Evolutionary conservation across 257 asterid species (phyloP).

Genomic region (Pogostemon cablin): DNA sequence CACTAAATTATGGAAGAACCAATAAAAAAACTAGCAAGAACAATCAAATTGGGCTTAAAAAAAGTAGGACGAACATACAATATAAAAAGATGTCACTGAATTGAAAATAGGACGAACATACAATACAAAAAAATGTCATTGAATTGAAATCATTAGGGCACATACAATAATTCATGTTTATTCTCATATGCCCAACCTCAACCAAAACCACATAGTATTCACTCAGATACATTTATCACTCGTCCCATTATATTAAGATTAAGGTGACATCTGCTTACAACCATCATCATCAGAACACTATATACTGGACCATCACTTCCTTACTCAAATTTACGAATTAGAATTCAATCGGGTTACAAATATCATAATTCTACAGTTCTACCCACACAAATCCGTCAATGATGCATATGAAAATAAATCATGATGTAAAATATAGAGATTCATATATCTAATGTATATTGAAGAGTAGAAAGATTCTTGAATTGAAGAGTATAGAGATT

Average conservation of each 20-base stretch:
- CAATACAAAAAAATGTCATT: not conserved
- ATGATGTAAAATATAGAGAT: too few relatives aligned
- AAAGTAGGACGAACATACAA: not conserved
- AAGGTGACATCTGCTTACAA: slow-evolving; percentile 25
- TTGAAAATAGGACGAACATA: not conserved
- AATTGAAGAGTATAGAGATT: too few relatives aligned
- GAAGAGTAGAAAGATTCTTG: too few relatives aligned
- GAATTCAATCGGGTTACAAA: slow-evolving; percentile 10
- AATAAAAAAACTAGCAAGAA: not conserved
- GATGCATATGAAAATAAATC: not conserved
- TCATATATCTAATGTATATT: too few relatives aligned
- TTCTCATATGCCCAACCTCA: not conserved
- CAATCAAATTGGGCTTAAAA: not conserved
- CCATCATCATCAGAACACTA: slow-evolving; percentile 41
- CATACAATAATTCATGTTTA: not conserved
- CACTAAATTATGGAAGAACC: not conserved
- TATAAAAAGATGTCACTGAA: too few relatives aligned
- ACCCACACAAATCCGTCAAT: not conserved
- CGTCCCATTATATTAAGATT: slow-evolving; percentile 34
- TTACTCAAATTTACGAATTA: slow-evolving; percentile 29
- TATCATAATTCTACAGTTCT: not conserved
- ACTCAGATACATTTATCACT: slow-evolving; percentile 36
- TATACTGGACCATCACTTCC: slow-evolving; percentile 39
- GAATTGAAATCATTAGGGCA: not conserved
- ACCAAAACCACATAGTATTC: slow-evolving; percentile 16